Conservation (phyloP, 768 basidiomycete genomes). For the Guyanaporus albipodus region DNA sequence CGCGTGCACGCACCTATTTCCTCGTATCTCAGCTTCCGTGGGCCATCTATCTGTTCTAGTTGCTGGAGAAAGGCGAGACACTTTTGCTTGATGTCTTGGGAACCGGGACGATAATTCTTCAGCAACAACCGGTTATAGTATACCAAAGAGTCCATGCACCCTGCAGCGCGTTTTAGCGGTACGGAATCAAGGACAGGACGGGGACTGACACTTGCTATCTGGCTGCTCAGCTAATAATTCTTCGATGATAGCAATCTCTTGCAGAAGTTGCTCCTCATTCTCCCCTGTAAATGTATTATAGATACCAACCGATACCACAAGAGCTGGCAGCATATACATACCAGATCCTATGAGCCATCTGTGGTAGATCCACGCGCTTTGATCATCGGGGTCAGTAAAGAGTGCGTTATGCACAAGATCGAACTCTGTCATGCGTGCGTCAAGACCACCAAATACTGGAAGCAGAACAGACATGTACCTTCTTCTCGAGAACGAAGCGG, state of each 20-base stretch:
- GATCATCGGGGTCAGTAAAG: constrained; percentile 95
- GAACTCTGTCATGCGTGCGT: constrained; percentile 57
- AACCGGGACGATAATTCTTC: constrained; percentile 38
- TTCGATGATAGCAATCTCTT: constrained; percentile 76
- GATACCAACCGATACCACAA: neutral
- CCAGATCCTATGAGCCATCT: constrained; percentile 91
- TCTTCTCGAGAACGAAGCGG: constrained; percentile 56
- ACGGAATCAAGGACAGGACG: neutral
- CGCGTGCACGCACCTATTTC: constrained; percentile 45
- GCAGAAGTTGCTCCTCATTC: constrained; percentile 50
- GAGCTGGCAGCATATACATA: constrained; percentile 27
- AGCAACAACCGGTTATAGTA: constrained; percentile 75
- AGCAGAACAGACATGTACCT: constrained; percentile 42
- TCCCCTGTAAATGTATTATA: constrained; percentile 44
- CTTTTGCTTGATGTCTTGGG: constrained; percentile 40
- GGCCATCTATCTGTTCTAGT: constrained; percentile 61
- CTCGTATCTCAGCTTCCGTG: constrained; percentile 62
- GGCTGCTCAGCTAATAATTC: constrained; percentile 87
- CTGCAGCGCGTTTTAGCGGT: constrained; percentile 36
- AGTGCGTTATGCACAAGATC: constrained; percentile 90
- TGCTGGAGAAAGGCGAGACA: constrained; percentile 51
- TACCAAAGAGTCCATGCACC: constrained; percentile 93
- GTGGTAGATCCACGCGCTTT: constrained; percentile 98
- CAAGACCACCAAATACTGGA: neutral
- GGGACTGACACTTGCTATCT: constrained; percentile 80